Evolutionary conservation across 495 filamentous ascomycete species (phyloP).

Genomic region (Gamarada debralockiae): DNA sequence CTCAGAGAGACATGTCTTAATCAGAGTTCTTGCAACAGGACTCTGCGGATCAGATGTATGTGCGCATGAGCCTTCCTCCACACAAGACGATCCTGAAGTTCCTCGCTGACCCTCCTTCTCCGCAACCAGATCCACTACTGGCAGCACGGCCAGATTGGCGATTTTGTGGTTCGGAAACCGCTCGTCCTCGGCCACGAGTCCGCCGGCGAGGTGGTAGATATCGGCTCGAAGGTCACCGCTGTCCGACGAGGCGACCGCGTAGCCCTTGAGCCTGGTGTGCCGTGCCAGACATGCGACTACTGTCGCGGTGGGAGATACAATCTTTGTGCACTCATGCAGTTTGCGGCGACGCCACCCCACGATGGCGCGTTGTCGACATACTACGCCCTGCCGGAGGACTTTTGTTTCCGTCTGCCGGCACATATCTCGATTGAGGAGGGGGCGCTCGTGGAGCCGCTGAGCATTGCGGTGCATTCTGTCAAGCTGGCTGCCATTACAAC

Average conservation of each 20-base stretch:
- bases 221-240: conserved; percentile 61
- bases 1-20: conserved; percentile 66
- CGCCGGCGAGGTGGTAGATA: conserved; percentile 66
- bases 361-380: conserved; percentile 50
- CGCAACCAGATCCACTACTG: too few relatives aligned
- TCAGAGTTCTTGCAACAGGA: conserved; percentile 78
- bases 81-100: too few relatives aligned
- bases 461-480: conserved; percentile 49
- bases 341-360: conserved; percentile 48
- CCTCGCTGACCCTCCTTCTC: too few relatives aligned
- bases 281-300: conserved; percentile 44
- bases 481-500: conserved; percentile 38
- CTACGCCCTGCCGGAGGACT: conserved; percentile 47
- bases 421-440: conserved; percentile 42
- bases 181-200: conserved; percentile 75
- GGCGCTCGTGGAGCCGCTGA: conserved; percentile 48
- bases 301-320: conserved; percentile 50
- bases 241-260: conserved; percentile 74
- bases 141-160: too few relatives aligned
- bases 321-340: conserved; percentile 45
- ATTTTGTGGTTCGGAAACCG: conserved; percentile 30
- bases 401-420: conserved; percentile 48
- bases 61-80: too few relatives aligned
- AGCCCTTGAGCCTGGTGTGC: conserved; percentile 51
- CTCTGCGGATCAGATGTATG: conserved; percentile 87